Evolutionary conservation across 106 monocot genomes (phyloP).

Genomic region (Alisma plantagoaquatica): DNA sequence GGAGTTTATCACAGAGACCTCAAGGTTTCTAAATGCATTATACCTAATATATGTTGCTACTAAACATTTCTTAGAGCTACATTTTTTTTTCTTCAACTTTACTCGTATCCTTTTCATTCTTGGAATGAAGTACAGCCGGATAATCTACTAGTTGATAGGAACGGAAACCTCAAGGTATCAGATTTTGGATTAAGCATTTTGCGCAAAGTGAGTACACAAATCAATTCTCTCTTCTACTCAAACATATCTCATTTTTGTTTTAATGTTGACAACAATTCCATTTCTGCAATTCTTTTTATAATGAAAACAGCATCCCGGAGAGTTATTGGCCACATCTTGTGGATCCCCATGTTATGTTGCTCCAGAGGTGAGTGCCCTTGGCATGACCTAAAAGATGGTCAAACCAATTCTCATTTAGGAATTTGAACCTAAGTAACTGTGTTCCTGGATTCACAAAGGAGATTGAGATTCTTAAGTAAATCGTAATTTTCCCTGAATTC

Average conservation of each 20-base stretch:
- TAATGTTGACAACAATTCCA: background rate
- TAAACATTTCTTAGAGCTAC: background rate
- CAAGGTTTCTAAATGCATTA: slow-evolving; percentile 22
- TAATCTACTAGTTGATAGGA: slow-evolving; percentile 49
- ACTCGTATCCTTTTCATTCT: too few relatives aligned
- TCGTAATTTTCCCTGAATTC: too few relatives aligned
- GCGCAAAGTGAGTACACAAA: slow-evolving; percentile 23
- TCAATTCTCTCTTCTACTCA: background rate
- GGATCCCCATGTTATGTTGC: slow-evolving; percentile 82
- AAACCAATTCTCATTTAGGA: too few relatives aligned
- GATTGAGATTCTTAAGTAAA: too few relatives aligned
- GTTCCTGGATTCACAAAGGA: too few relatives aligned
- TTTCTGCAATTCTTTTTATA: background rate
- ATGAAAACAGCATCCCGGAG: slow-evolving; percentile 25
- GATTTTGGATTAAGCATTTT: slow-evolving; percentile 65
- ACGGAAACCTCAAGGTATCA: slow-evolving; percentile 55
- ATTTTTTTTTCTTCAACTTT: background rate
- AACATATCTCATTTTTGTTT: background rate
- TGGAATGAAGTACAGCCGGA: slow-evolving; percentile 36
- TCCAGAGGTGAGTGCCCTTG: too few relatives aligned
- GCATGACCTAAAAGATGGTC: too few relatives aligned
- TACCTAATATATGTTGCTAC: background rate
- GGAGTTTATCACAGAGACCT: slow-evolving; percentile 68
- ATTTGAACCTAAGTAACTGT: too few relatives aligned
- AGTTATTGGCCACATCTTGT: slow-evolving; percentile 50